Base-by-base conservation (phyloP, 768 basidiomycete species). In the Russula sp. region DNA sequence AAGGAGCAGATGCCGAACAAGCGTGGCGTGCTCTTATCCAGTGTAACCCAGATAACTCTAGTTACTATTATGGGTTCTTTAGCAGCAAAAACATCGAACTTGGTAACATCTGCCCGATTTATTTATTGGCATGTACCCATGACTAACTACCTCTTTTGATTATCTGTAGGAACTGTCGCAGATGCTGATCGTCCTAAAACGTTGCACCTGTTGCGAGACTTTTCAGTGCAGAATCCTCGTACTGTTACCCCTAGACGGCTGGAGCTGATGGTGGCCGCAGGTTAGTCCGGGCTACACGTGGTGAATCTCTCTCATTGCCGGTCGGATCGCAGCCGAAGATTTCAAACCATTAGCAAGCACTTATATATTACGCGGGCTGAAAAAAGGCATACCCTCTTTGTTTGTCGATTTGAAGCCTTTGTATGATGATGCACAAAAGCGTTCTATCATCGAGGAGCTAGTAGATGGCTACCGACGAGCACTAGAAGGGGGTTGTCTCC, bases 341-440 rank as follows among this genome's bases (percentile, higher is more conserved):
- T 98, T 98, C 77, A 80, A 77, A 57, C 73, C 78, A 35, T 78
- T 89, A 11, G 83, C 83, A 6, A 78, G 79, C 61, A 75, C 80
- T 4, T 98, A 98, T 73, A 75, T 98, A 52, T 70, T 80, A 6
- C 77, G 79, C 4, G 89, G 83, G 9, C 77, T 99, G 13, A 80
- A 79, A 47, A 92, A 91, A 71, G 96, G 95, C 66, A 80, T 98
- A 44, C 97, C 97, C 2, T 97, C 94, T 2, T 77, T 98, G 2
- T 99, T 98, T 70, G 84, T 88, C 18, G 95, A 98, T 74, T 70
- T 98, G 72, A 98, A 98, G 72, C 78, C 86, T 0, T 81, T 98
- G 1, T 98, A 97, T 70, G 66, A 69, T 9, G 81, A 91, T 63
- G 60, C 77, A 1, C 73, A 76, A 52, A 98, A 96, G 72, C 84